phyloP scores from a whole-genome alignment of 345 rosid genomes.

The Citrus sinensis region DVS_A1.0 CM039165.1:8802501-8803000 shows the following conservation, averaged over 20 bases:
- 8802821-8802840: constrained; percentile 14
- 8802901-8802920: too few species aligned
- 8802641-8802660: constrained; percentile 86
- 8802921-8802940: too few species aligned
- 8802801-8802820: constrained; percentile 13
- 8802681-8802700: constrained; percentile 33
- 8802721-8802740: constrained; percentile 19
- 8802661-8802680: constrained; percentile 72
- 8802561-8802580: neutral
- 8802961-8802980: too few species aligned
- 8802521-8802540: constrained; percentile 47
- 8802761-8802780: constrained; percentile 11
- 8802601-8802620: neutral
- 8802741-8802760: neutral
- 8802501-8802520: constrained; percentile 58
- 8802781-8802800: constrained; percentile 17
- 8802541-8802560: neutral
- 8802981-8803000: too few species aligned
- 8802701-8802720: neutral
- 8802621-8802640: constrained; percentile 36
- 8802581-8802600: neutral
- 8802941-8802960: too few species aligned
- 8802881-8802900: too few species aligned
- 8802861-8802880: neutral
- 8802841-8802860: constrained; percentile 21